phyloP scores from a whole-genome alignment of 345 rosid species.

The Heritiera littoralis region DNA sequence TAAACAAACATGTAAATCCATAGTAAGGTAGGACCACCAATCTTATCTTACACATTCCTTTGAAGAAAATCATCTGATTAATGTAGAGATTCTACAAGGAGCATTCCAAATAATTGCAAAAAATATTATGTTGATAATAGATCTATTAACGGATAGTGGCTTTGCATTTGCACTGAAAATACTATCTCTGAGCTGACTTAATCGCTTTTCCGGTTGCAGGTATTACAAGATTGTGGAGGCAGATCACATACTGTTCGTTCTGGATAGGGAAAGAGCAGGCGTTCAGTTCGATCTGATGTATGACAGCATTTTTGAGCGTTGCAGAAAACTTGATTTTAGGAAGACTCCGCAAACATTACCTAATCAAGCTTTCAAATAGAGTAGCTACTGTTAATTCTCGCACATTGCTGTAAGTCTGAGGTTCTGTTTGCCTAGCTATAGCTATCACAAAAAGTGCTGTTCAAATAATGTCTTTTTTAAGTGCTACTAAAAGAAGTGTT shows the following conservation, averaged over 20 bases:
- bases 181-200: conserved; percentile 17
- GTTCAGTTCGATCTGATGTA: conserved; percentile 84
- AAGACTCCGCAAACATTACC: conserved; percentile 59
- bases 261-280: conserved; percentile 91
- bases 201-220: conserved; percentile 43
- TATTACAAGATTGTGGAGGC: conserved; percentile 89
- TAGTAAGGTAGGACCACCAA: background rate
- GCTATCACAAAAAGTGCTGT: too few relatives aligned
- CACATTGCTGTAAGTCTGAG: background rate
- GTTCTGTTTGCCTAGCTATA: too few relatives aligned
- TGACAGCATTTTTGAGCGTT: conserved; percentile 86
- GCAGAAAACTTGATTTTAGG: conserved; percentile 83
- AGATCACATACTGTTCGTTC: conserved; percentile 78
- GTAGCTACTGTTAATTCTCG: conserved; percentile 18
- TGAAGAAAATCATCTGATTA: background rate
- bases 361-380: conserved; percentile 36
- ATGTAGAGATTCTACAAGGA: background rate
- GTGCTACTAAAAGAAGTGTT: too few relatives aligned
- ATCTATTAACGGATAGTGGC: background rate
- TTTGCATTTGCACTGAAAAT: background rate
- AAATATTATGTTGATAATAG: background rate
- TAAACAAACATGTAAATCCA: background rate
- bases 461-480: too few relatives aligned
- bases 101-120: background rate
- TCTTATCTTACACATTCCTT: background rate